A percentile compares a stretch with the other conserved stretches of the same genome.
These are phyloP conservation scores for Kodamaea fukazawae DNA, from an alignment of 805 yeast species.

Conservation along the genomic window DNA sequence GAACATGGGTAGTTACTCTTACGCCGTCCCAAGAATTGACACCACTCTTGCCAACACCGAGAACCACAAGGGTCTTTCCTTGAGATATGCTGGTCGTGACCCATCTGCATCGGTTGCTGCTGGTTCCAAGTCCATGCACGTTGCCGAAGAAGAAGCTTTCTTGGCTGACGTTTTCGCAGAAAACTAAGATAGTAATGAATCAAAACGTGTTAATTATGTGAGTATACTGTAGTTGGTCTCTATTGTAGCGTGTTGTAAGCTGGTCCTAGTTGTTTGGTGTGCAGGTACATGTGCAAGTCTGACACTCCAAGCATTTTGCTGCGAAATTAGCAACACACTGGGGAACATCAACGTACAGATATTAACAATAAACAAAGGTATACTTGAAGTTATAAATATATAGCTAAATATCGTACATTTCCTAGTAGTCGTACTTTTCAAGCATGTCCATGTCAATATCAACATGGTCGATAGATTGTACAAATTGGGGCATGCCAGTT, in stretches of 20 bases:
- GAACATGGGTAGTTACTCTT: slow-evolving; percentile 91
- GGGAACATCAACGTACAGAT: too few relatives aligned
- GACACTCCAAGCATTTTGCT: too few relatives aligned
- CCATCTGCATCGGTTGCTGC: slow-evolving; percentile 99
- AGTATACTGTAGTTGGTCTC: background rate
- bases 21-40: slow-evolving; percentile 75
- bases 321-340: too few relatives aligned
- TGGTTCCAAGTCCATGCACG: slow-evolving; percentile 87
- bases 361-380: too few relatives aligned
- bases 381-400: background rate
- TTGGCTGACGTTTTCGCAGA: slow-evolving; percentile 66
- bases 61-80: slow-evolving; percentile 51
- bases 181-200: background rate
- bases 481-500: slow-evolving; percentile 33
- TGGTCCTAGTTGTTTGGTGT: too few relatives aligned
- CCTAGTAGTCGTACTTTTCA: slow-evolving; percentile 8
- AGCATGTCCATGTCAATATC: slow-evolving; percentile 12
- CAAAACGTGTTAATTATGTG: background rate
- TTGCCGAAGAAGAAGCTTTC: slow-evolving; percentile 84
- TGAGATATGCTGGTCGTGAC: slow-evolving; percentile 95
- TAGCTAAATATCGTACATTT: background rate
- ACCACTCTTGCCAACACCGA: slow-evolving; percentile 77
- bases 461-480: slow-evolving; percentile 23
- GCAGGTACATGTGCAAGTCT: too few relatives aligned
- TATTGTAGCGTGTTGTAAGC: background rate